Conservation (phyloP, 2,329 filamentous ascomycete genomes). For the Gnomoniopsis sp. region DNA sequence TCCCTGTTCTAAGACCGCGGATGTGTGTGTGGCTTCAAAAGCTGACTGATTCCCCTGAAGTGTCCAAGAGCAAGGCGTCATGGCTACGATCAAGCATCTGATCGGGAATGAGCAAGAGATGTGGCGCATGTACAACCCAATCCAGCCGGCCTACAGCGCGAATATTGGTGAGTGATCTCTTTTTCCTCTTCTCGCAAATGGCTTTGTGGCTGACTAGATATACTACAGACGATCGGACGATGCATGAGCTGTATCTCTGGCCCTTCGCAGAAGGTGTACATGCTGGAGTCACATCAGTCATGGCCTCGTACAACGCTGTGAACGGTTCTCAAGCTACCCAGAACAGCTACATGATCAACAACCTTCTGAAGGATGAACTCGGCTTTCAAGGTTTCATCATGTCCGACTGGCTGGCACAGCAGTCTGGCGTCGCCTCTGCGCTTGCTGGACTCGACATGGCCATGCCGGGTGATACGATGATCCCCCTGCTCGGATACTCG, state of each 20-base stretch:
- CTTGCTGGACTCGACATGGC: constrained; percentile 69
- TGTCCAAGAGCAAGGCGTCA: constrained; percentile 77
- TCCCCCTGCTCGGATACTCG: constrained; percentile 49
- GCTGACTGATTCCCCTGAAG: neutral
- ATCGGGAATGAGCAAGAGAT: constrained; percentile 72
- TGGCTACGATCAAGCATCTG: constrained; percentile 79
- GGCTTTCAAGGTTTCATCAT: constrained; percentile 80
- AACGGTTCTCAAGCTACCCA: constrained; percentile 81
- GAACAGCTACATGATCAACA: constrained; percentile 73
- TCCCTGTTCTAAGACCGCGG: no score
- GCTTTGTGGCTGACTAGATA: neutral
- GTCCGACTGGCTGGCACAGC: constrained; percentile 78
- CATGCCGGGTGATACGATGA: constrained; percentile 55
- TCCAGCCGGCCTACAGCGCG: constrained; percentile 52
- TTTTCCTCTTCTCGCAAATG: constrained; percentile 52
- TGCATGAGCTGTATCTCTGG: constrained; percentile 77
- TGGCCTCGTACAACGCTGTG: constrained; percentile 67
- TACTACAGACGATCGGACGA: constrained; percentile 60
- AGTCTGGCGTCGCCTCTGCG: constrained; percentile 69
- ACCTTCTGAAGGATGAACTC: constrained; percentile 73
- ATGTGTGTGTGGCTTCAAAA: neutral
- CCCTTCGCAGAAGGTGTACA: constrained; percentile 71
- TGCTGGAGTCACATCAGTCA: constrained; percentile 61
- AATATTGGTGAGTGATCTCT: constrained; percentile 38
- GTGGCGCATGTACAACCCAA: constrained; percentile 52